phyloP scores from a whole-genome alignment of 2,329 filamentous ascomycete species.

The Aspergillus spinulosporus region DNA sequence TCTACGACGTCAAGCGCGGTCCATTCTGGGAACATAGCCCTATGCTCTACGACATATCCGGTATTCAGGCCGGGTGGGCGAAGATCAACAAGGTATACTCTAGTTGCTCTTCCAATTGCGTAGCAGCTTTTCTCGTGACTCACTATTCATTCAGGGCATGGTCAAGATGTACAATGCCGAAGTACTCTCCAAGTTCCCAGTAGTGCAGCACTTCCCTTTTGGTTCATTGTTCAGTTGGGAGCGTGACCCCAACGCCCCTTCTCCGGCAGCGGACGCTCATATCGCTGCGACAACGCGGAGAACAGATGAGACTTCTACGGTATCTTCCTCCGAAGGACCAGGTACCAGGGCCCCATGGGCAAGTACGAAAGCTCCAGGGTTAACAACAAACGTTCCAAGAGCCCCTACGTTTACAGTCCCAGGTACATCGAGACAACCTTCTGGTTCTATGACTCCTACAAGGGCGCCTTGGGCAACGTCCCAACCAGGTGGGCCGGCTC shows the following conservation, averaged over 20 bases:
- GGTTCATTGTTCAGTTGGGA: conserved; percentile 80
- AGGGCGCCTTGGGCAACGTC: conserved; percentile 36
- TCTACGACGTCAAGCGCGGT: conserved; percentile 93
- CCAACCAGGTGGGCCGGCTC: conserved; percentile 20
- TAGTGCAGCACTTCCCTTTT: conserved; percentile 94
- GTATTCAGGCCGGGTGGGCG: conserved; percentile 89
- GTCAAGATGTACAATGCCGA: conserved; percentile 99
- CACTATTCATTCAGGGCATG: conserved; percentile 67
- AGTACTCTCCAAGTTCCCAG: conserved; percentile 93
- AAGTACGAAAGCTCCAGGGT: conserved; percentile 23
- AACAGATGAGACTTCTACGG: conserved; percentile 19
- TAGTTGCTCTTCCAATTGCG: neutral
- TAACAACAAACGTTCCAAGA: conserved; percentile 13
- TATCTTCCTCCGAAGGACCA: conserved; percentile 19
- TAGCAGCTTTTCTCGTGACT: neutral
- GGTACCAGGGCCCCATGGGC: conserved; percentile 42
- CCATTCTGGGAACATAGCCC: conserved; percentile 98
- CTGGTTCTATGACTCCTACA: conserved; percentile 33
- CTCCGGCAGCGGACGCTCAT: conserved; percentile 56
- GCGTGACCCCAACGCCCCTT: conserved; percentile 60
- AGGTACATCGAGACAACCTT: conserved; percentile 32
- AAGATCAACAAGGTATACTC: conserved; percentile 81
- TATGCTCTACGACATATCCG: conserved; percentile 90
- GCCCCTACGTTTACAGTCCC: conserved; percentile 20
- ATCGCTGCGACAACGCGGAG: conserved; percentile 39